These are phyloP conservation scores for Heritiera littoralis DNA, from an alignment of 345 rosid species.

Conservation along the genomic window DNA sequence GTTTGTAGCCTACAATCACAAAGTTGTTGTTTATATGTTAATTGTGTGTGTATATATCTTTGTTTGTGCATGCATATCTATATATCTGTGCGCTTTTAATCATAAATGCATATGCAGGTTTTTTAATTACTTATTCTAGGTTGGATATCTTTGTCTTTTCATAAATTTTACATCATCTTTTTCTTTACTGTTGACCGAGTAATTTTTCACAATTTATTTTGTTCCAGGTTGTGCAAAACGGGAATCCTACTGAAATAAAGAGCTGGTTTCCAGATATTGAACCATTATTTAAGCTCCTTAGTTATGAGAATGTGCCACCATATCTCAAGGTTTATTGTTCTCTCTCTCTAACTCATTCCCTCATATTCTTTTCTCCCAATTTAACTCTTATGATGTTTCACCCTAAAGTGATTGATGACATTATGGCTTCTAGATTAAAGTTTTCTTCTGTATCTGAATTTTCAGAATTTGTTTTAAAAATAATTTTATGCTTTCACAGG, in stretches of 20 bases:
- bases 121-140: not conserved
- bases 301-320: conserved; percentile 93
- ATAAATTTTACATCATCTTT: not conserved
- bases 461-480: conserved; percentile 16
- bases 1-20: not conserved
- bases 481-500: conserved; percentile 50
- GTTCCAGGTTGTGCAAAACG: conserved; percentile 75
- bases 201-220: conserved; percentile 8
- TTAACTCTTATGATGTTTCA: conserved; percentile 18
- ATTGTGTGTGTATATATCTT: not conserved
- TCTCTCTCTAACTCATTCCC: not conserved
- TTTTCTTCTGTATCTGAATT: not conserved
- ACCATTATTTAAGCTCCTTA: conserved; percentile 93
- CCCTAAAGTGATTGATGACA: conserved; percentile 17
- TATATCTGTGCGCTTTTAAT: not conserved
- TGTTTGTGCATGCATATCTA: too few relatives aligned
- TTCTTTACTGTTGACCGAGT: not conserved
- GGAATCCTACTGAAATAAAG: conserved; percentile 77
- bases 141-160: not conserved
- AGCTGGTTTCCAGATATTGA: conserved; percentile 92
- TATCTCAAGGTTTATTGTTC: conserved; percentile 68
- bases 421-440: conserved; percentile 4
- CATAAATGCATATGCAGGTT: not conserved
- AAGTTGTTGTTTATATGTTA: not conserved
- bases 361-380: not conserved